These are phyloP conservation scores for Candida buenavistaensis DNA, from an alignment of 1,139 yeast genomes.

Conservation along the genomic window DNA sequence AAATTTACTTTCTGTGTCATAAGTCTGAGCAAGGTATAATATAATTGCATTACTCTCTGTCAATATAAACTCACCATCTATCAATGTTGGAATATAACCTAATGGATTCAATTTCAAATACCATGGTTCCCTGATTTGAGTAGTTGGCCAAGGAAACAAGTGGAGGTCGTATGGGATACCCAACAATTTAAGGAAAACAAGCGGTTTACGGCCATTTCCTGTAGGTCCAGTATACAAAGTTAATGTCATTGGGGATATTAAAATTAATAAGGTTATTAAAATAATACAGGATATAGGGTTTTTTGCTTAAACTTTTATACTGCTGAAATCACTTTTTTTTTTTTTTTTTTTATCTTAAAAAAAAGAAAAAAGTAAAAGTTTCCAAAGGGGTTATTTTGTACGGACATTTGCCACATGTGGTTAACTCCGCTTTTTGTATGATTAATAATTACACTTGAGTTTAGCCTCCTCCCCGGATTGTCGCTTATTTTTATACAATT, in stretches of 20 bases:
- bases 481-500: not conserved
- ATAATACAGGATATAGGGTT: no score
- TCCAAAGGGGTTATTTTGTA: no score
- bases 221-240: constrained; percentile 18
- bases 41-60: constrained; percentile 14
- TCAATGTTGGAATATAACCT: constrained; percentile 14
- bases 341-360: no score
- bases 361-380: no score
- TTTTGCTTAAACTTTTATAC: no score
- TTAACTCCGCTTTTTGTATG: no score
- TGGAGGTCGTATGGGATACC: constrained; percentile 13
- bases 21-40: constrained; percentile 11
- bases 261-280: no score
- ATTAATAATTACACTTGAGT: no score
- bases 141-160: constrained; percentile 13
- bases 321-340: no score
- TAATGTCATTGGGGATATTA: constrained; percentile 9
- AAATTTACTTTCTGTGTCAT: constrained; percentile 11
- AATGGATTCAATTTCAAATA: constrained; percentile 15
- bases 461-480: no score
- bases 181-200: constrained; percentile 16
- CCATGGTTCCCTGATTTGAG: constrained; percentile 15
- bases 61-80: constrained; percentile 10
- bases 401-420: no score
- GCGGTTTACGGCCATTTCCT: constrained; percentile 21